phyloP scores from a whole-genome alignment of 2,329 filamentous ascomycete genomes.

The Nothopassalora personata region DNA sequence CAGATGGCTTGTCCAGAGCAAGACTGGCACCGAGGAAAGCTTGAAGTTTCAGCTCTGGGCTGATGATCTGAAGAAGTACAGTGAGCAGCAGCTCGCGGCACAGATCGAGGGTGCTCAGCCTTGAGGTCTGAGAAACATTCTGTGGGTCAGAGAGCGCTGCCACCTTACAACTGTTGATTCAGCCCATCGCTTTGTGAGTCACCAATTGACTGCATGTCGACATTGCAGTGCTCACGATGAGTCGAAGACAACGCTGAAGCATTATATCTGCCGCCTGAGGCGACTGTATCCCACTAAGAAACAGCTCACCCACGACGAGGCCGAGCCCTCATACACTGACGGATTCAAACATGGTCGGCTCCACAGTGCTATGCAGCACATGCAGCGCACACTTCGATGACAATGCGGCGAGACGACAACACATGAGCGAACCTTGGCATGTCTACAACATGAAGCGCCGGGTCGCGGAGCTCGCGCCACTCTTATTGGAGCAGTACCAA shows the following conservation, averaged over 20 bases:
- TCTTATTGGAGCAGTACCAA: constrained; percentile 5
- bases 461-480: constrained; percentile 9
- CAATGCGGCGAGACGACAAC: constrained; percentile 10
- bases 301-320: neutral
- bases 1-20: neutral
- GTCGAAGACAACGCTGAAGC: neutral
- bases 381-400: constrained; percentile 11
- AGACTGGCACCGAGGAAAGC: neutral
- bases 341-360: neutral
- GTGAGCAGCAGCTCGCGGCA: constrained; percentile 9
- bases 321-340: neutral
- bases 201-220: neutral
- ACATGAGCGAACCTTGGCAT: constrained; percentile 18
- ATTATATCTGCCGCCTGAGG: neutral
- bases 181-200: neutral
- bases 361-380: constrained; percentile 14
- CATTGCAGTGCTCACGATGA: neutral
- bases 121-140: neutral
- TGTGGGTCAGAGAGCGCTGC: neutral
- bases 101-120: neutral
- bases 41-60: constrained; percentile 26
- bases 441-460: constrained; percentile 17
- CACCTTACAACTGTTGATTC: neutral
- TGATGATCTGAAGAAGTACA: constrained; percentile 25
- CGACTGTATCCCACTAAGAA: neutral